phyloP scores from a whole-genome alignment of 176 grass and related monocot genomes.

The Panicum miliaceum region DNA sequence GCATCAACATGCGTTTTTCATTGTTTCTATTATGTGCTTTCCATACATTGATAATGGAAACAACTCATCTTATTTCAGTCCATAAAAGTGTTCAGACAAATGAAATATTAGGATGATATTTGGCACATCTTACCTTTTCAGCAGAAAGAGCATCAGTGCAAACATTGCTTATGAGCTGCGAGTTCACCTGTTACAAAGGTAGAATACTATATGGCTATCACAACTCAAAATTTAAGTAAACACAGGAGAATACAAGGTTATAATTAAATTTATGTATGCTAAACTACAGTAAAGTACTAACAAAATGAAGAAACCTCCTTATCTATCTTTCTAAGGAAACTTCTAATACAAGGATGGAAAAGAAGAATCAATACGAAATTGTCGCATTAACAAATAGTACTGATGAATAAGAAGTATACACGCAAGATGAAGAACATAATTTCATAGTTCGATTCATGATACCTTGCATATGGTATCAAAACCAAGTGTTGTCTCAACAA shows the following conservation, averaged over 20 bases:
- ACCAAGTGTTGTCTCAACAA: constrained; percentile 92
- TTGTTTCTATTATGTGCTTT: background rate
- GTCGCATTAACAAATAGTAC: background rate
- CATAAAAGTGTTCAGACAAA: background rate
- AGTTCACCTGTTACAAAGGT: constrained; percentile 75
- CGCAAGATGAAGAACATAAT: constrained; percentile 19
- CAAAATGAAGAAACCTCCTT: background rate
- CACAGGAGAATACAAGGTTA: background rate
- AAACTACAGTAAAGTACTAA: constrained; percentile 12
- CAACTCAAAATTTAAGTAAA: constrained; percentile 5
- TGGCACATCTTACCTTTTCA: constrained; percentile 71
- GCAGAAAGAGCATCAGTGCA: constrained; percentile 92
- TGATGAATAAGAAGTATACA: background rate
- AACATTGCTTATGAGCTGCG: constrained; percentile 91
- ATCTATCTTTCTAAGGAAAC: background rate
- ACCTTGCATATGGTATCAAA: constrained; percentile 99
- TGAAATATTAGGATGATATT: constrained; percentile 1
- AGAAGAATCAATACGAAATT: background rate
- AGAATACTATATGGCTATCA: constrained; percentile 14
- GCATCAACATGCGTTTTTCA: background rate
- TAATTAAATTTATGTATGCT: background rate
- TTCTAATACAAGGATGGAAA: background rate
- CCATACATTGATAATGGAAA: background rate
- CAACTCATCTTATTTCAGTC: constrained; percentile 8
- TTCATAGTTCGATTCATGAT: constrained; percentile 24